Evolutionary conservation across 192 early-diverging fungal species (phyloP), one percentile per base, ranked within the genome.

Genomic region (Backusella mclennaniae): DNA sequence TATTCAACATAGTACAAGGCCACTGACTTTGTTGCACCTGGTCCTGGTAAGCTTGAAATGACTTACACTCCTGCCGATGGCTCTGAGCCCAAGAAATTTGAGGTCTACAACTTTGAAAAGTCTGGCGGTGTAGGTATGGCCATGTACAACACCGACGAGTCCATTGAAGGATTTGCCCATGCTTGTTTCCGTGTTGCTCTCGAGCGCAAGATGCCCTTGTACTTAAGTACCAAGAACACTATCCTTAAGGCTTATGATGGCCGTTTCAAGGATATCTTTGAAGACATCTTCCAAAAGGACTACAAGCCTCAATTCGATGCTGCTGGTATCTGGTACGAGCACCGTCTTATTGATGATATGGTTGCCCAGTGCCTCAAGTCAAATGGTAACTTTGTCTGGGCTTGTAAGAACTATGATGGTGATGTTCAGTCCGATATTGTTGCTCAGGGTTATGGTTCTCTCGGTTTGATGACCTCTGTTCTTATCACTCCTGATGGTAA

Each of bases 291-390:
- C 86, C 93, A 96, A 66, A 78, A 23, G 76, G 87, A 94, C 79
- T 98, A 96, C 91, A 90, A 91, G 84, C 79, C 86, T 52, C 82
- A 93, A 76, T 97, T 96, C 79, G 92, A 97, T 80, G 87, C 82
- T 33, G 81, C 82, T 23, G 89, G 90, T 67, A 97, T 99, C 84
- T 99, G 95, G 95, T 99, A 99, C 82, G 96, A 97, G 85, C 97
- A 99, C 85, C 92, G 97, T 66, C 86, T 99, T 42, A 97, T 99
- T 78, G 97, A 99, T 85, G 97, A 99, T 81, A 97, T 97, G 96
- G 95, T 96, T 82, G 97, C 97, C 8, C 96, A 99, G 87, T 93
- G 92, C 69, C 85, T 99, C 78, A 99, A 99, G 87, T 96, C 95
- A 59, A 86, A 91, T 36, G 97, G 97, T 59, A 95, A 94, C 31